Conservation (phyloP, 495 filamentous ascomycete species). For the Aspergillus conjunctus region DNA sequence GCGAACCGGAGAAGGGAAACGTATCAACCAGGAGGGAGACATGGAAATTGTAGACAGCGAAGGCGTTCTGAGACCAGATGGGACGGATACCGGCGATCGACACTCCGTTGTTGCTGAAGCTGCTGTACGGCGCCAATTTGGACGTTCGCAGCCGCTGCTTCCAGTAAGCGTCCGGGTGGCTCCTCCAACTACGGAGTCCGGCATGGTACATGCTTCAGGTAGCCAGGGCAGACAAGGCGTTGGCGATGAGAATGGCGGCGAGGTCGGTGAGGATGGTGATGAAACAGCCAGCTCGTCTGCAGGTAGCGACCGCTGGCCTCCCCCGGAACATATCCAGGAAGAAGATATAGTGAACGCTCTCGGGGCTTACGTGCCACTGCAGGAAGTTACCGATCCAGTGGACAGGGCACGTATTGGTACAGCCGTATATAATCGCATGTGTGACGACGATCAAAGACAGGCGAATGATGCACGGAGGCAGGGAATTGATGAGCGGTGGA, state of each 20-base stretch:
- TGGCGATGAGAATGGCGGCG: slow-evolving; percentile 30
- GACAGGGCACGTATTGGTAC: slow-evolving; percentile 47
- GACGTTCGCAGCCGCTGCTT: slow-evolving; percentile 42
- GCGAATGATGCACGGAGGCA: slow-evolving; percentile 45
- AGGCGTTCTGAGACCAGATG: slow-evolving; percentile 49
- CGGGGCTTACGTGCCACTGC: slow-evolving; percentile 37
- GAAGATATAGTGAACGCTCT: slow-evolving; percentile 47
- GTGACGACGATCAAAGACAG: slow-evolving; percentile 43
- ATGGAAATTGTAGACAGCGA: slow-evolving; percentile 59
- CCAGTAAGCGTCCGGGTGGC: slow-evolving; percentile 37
- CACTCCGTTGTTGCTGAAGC: slow-evolving; percentile 51
- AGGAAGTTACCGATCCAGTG: slow-evolving; percentile 44
- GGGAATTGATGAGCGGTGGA: slow-evolving; percentile 71
- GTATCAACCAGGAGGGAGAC: slow-evolving; percentile 58
- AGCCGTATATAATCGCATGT: slow-evolving; percentile 44
- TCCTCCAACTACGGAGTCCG: slow-evolving; percentile 20
- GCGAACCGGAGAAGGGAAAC: slow-evolving; percentile 66
- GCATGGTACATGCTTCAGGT: slow-evolving; percentile 15
- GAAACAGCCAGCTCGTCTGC: slow-evolving; percentile 39
- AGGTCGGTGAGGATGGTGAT: slow-evolving; percentile 32
- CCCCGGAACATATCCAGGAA: slow-evolving; percentile 41
- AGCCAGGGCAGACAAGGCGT: slow-evolving; percentile 24
- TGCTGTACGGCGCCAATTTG: slow-evolving; percentile 47
- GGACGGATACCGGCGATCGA: slow-evolving; percentile 51
- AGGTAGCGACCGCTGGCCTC: slow-evolving; percentile 41